Conservation (phyloP, 2,329 filamentous ascomycete species). For the Microsporum audouinii region DNA sequence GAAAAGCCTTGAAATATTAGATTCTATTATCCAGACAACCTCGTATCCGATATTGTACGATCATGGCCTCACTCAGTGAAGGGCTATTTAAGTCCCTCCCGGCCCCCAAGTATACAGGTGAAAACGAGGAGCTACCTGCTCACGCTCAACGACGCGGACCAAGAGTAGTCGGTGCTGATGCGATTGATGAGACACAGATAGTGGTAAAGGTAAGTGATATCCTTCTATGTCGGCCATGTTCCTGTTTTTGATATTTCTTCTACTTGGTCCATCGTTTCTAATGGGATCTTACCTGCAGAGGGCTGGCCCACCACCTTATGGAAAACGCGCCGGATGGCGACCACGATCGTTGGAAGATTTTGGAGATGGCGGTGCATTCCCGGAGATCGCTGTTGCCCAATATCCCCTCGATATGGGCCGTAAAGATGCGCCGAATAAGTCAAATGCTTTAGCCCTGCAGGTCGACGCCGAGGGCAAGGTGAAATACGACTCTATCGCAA, state of each 20-base stretch:
- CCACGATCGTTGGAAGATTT: slow-evolving; percentile 83
- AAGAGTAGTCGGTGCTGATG: slow-evolving; percentile 65
- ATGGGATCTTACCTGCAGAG: slow-evolving; percentile 37
- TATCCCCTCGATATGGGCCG: slow-evolving; percentile 93
- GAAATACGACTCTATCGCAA: slow-evolving; percentile 90
- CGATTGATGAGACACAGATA: slow-evolving; percentile 76
- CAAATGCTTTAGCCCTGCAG: slow-evolving; percentile 83
- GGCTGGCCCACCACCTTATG: slow-evolving; percentile 76
- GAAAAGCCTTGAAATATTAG: background rate
- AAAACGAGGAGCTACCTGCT: slow-evolving; percentile 67
- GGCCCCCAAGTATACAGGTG: slow-evolving; percentile 80
- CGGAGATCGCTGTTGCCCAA: slow-evolving; percentile 84
- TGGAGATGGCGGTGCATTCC: slow-evolving; percentile 91
- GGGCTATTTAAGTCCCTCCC: slow-evolving; percentile 72
- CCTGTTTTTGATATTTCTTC: background rate
- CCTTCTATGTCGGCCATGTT: background rate
- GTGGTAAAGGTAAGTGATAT: slow-evolving; percentile 53
- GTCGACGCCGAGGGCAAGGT: slow-evolving; percentile 87
- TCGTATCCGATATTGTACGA: background rate
- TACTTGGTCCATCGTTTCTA: background rate
- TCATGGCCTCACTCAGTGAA: slow-evolving; percentile 45
- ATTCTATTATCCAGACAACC: background rate
- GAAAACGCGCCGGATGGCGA: slow-evolving; percentile 78
- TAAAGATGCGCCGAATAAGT: slow-evolving; percentile 55
- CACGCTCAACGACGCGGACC: slow-evolving; percentile 67